Conservation (phyloP, 2,329 filamentous ascomycete genomes). For the Albifimbria verrucaria region DNA sequence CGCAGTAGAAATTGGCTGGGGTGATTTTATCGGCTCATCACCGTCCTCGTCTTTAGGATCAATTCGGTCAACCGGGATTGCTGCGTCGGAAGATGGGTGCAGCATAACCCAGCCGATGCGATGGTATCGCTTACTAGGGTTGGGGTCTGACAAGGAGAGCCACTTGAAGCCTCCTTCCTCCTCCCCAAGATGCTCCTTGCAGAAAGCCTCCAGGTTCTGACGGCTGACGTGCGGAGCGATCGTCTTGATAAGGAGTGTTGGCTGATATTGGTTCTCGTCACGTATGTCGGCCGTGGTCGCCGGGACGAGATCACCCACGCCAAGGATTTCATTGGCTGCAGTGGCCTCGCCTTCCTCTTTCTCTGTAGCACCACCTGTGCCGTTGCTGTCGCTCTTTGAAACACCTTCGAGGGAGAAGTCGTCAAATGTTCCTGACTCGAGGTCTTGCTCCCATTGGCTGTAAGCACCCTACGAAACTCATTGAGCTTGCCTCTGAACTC, state of each 20-base stretch:
- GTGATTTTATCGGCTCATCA: slow-evolving; percentile 54
- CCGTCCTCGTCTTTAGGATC: slow-evolving; percentile 70
- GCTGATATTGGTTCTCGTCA: slow-evolving; percentile 84
- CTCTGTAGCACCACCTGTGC: slow-evolving; percentile 78
- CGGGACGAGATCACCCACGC: slow-evolving; percentile 86
- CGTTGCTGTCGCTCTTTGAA: slow-evolving; percentile 89
- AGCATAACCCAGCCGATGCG: slow-evolving; percentile 98
- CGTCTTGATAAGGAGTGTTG: slow-evolving; percentile 95
- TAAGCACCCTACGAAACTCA: slow-evolving; percentile 78
- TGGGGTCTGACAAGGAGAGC: slow-evolving; percentile 93
- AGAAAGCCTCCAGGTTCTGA: slow-evolving; percentile 88
- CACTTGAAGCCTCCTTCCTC: slow-evolving; percentile 91
- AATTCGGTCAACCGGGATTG: slow-evolving; percentile 63
- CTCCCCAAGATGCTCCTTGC: slow-evolving; percentile 89
- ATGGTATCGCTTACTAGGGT: slow-evolving; percentile 94
- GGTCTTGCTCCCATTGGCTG: slow-evolving; percentile 82
- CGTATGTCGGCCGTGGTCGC: slow-evolving; percentile 79
- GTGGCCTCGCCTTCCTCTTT: slow-evolving; percentile 95
- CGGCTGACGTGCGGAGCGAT: slow-evolving; percentile 95
- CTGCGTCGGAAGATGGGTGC: slow-evolving; percentile 70
- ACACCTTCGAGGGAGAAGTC: slow-evolving; percentile 93
- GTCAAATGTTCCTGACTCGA: slow-evolving; percentile 83
- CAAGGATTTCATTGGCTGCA: slow-evolving; percentile 85
- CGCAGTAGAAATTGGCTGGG: slow-evolving; percentile 57
- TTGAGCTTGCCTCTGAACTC: slow-evolving; percentile 71